Evolutionary conservation across 441 rosid species (phyloP).

Genomic region (Pelargonium citronellum): DNA sequence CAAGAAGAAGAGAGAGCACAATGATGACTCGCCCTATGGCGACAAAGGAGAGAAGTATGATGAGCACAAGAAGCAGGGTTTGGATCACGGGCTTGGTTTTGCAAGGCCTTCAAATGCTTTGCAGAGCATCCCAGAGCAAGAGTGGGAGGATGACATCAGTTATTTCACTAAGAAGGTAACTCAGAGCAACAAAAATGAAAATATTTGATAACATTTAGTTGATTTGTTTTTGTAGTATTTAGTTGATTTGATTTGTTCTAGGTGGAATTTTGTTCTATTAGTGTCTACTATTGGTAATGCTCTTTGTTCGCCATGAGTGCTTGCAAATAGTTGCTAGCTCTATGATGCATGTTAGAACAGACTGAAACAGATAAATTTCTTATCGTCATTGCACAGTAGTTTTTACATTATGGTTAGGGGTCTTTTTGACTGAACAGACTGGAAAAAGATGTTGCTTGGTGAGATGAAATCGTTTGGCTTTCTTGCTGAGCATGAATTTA

Average conservation of each 20-base stretch:
- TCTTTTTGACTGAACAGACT: background rate
- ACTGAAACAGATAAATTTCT: background rate
- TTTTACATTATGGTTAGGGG: background rate
- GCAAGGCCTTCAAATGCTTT: conserved; percentile 1
- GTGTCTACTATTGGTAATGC: background rate
- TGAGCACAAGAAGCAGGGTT: conserved; percentile 10
- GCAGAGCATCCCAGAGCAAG: conserved; percentile 27
- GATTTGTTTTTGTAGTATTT: background rate
- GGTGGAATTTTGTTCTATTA: too few relatives aligned
- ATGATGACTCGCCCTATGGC: conserved; percentile 57
- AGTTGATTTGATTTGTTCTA: too few relatives aligned
- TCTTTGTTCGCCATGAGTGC: background rate
- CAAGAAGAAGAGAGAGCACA: conserved; percentile 58
- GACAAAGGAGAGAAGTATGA: conserved; percentile 24
- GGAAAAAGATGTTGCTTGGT: background rate
- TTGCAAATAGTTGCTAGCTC: background rate
- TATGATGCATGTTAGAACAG: background rate
- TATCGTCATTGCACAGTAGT: too few relatives aligned
- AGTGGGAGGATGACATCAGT: conserved; percentile 62
- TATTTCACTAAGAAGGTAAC: conserved; percentile 84
- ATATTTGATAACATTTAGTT: background rate
- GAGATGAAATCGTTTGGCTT: background rate
- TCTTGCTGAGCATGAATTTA: background rate
- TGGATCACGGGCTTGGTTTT: conserved; percentile 14
- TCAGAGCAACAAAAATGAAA: background rate